Conservation (phyloP, 2,329 filamentous ascomycete species). For the Aspergillus udagawae region DNA sequence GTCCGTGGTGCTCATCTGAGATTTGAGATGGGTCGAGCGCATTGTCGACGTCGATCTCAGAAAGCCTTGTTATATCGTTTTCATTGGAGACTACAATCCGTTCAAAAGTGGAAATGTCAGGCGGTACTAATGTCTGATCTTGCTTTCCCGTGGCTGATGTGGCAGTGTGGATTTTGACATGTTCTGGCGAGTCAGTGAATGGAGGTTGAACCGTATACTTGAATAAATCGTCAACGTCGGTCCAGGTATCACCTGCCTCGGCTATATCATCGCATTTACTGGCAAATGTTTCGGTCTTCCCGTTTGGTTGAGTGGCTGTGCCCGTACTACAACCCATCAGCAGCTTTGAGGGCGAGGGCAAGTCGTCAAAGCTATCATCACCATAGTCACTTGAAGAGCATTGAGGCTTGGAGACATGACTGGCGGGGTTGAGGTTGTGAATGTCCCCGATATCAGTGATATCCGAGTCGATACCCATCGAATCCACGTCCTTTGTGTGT, state of each 20-base stretch:
- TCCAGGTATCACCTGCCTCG: constrained; percentile 21
- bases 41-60: not conserved
- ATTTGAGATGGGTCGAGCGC: not conserved
- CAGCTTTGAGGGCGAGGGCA: constrained; percentile 35
- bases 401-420: constrained; percentile 13
- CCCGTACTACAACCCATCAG: constrained; percentile 11
- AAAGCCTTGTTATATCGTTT: not conserved
- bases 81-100: not conserved
- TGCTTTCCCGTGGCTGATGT: constrained; percentile 8
- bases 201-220: constrained; percentile 3
- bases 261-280: constrained; percentile 1
- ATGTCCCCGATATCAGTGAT: not conserved
- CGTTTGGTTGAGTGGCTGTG: not conserved
- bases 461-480: not conserved
- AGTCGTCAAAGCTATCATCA: constrained; percentile 30
- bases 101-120: not conserved
- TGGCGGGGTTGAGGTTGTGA: not conserved
- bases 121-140: not conserved
- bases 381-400: constrained; percentile 32
- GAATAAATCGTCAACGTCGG: constrained; percentile 16
- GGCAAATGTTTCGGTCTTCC: not conserved
- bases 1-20: not conserved
- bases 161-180: constrained; percentile 20
- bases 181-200: constrained; percentile 15
- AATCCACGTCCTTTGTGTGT: not conserved